Conservation (phyloP, 2,329 filamentous ascomycete species). For the Sphaerostilbella broomeana region DNA sequence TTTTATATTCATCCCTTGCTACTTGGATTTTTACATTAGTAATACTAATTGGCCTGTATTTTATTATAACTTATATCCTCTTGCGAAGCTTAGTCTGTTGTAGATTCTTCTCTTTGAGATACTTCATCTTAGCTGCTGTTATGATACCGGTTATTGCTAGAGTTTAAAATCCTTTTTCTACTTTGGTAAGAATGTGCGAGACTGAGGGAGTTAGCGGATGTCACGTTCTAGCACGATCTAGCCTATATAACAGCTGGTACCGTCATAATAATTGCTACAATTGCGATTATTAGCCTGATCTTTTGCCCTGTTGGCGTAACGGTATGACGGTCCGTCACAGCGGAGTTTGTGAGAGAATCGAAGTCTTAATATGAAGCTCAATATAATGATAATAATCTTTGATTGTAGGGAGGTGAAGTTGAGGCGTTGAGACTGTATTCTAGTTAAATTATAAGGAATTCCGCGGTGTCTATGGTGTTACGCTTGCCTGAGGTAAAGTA, state of each 20-base stretch:
- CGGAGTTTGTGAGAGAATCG: not conserved
- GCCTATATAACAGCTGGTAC: too few species aligned
- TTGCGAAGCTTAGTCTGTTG: not conserved
- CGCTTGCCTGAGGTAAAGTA: not conserved
- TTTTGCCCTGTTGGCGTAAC: too few species aligned
- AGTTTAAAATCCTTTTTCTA: not conserved
- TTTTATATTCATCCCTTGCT: not conserved
- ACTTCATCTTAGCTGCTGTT: not conserved
- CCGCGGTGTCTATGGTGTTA: not conserved
- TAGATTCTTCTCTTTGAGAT: not conserved
- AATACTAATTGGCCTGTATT: not conserved
- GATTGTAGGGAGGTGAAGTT: not conserved
- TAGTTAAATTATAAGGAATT: not conserved
- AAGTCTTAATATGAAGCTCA: not conserved
- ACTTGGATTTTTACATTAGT: not conserved
- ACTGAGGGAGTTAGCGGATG: not conserved
- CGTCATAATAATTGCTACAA: too few species aligned
- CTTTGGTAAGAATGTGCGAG: not conserved
- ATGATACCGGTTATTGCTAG: not conserved
- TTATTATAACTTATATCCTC: not conserved
- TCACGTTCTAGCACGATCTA: too few species aligned
- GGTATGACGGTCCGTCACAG: too few species aligned
- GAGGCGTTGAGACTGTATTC: not conserved
- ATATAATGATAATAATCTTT: not conserved
- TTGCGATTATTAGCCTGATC: too few species aligned